phyloP scores from a whole-genome alignment of 75 land plant genomes.

The Gnetum montanum region DNA sequence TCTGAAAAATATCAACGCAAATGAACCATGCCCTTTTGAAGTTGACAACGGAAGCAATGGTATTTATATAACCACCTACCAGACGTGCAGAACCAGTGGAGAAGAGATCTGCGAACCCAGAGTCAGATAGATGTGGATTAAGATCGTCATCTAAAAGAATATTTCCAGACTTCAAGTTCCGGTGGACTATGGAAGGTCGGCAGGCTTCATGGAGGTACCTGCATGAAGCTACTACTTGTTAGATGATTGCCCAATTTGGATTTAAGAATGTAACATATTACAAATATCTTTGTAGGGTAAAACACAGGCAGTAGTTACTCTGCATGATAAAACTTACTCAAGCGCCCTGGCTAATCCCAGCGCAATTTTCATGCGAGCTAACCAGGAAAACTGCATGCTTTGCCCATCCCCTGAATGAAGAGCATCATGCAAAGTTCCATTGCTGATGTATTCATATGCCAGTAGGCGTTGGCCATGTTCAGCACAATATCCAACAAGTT shows the following conservation, averaged over 20 bases:
- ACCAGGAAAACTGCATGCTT: slow-evolving; percentile 64
- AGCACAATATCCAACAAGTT: slow-evolving; percentile 77
- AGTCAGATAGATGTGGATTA: slow-evolving; percentile 53
- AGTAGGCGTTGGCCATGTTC: slow-evolving; percentile 74
- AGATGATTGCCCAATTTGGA: background rate
- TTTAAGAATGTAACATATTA: no score
- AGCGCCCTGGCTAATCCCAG: slow-evolving; percentile 81
- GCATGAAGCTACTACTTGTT: background rate
- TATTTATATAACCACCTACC: slow-evolving; percentile 35
- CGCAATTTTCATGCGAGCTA: slow-evolving; percentile 60
- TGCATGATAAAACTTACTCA: slow-evolving; percentile 47
- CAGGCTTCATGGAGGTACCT: slow-evolving; percentile 85
- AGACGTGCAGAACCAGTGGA: slow-evolving; percentile 21
- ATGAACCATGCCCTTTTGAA: background rate
- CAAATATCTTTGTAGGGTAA: no score
- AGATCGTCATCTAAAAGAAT: slow-evolving; percentile 75
- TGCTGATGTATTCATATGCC: slow-evolving; percentile 55
- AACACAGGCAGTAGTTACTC: no score
- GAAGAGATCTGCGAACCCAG: slow-evolving; percentile 52
- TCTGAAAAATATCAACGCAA: slow-evolving; percentile 23
- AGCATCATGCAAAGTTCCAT: slow-evolving; percentile 65
- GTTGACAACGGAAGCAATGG: background rate
- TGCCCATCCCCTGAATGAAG: slow-evolving; percentile 60
- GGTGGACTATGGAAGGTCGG: slow-evolving; percentile 54
- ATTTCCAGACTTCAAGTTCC: slow-evolving; percentile 64